Evolutionary conservation across 345 rosid genomes (phyloP), one percentile per base, ranked within the genome.

Genomic region (Gossypium herbaceum): DNA sequence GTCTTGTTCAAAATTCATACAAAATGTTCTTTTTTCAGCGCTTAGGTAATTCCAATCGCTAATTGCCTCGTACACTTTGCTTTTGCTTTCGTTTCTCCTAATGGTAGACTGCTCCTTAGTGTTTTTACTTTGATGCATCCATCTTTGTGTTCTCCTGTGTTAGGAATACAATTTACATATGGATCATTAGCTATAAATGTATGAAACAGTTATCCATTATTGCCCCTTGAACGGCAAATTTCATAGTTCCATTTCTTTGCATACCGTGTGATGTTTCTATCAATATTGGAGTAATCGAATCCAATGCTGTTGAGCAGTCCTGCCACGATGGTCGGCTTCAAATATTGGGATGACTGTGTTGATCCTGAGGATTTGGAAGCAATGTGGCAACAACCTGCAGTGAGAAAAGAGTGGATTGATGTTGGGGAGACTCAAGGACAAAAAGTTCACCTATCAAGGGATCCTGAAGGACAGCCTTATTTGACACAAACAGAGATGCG

Each of bases 391-490:
- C 84, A 86, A 64, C 90, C 90, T 76, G 89, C 87, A 16, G 94
- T 95, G 48, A 82, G 86, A 71, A 81, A 80, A 63, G 97, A 95
- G 78, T 95, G 99, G 99, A 47, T 88, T 69, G 88, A 85, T 67
- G 97, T 87, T 76, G 98, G 99, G 57, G 99, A 95, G 84, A 79
- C 86, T 59, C 80, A 57, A 83, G 98, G 90, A 12, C 91, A 90
- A 68, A 93, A 86, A 77, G 90, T 95, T 84, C 96, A 90, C 68
- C 84, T 95, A 73, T 95, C 99, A 10, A 84, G 96, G 77, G 99
- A 95, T 90, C 96, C 97, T 56, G 97, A 91, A 74, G 99, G 99
- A 2, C 88, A 95, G 74, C 85, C 92, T 72, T 95, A 89, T 80
- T 84, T 95, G 67, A 95, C 99, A 48, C 96, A 89, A 81, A 91